phyloP scores from a whole-genome alignment of 2,329 filamentous ascomycete genomes.

The Trichocomaceae sp. region DNA sequence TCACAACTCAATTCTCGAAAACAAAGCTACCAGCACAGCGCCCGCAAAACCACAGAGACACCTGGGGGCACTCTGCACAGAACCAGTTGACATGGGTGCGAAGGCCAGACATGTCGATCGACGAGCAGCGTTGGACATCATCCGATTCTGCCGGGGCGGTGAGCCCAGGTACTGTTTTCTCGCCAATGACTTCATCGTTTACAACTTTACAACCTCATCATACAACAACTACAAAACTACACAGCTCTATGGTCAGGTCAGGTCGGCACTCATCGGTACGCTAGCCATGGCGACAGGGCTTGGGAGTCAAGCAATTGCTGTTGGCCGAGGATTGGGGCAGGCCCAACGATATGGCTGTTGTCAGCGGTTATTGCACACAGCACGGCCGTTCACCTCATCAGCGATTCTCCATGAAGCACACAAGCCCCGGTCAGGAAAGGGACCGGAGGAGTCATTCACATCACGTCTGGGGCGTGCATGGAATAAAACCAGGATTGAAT shows the following conservation, averaged over 20 bases:
- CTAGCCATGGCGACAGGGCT: slow-evolving; percentile 7
- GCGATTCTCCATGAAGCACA: slow-evolving; percentile 35
- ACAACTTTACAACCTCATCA: neutral
- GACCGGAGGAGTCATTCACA: slow-evolving; percentile 49
- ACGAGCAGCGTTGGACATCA: neutral
- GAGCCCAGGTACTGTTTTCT: slow-evolving; percentile 1
- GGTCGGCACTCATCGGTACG: neutral
- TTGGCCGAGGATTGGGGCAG: slow-evolving; percentile 18
- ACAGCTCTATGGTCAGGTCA: slow-evolving; percentile 2
- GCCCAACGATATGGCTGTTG: slow-evolving; percentile 14
- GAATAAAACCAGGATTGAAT: slow-evolving; percentile 63
- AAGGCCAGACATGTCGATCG: neutral
- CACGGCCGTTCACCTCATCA: slow-evolving; percentile 31
- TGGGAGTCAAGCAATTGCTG: slow-evolving; percentile 7
- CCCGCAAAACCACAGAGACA: neutral
- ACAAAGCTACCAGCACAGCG: neutral
- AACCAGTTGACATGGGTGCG: neutral
- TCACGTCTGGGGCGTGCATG: slow-evolving; percentile 54
- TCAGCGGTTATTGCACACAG: neutral
- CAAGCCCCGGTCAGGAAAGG: slow-evolving; percentile 29
- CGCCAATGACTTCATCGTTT: slow-evolving; percentile 12
- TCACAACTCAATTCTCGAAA: neutral
- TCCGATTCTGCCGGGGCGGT: slow-evolving; percentile 13
- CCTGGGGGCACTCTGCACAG: neutral
- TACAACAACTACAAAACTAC: too few relatives aligned